A percentile compares a stretch with the other conserved stretches of the same genome.
phyloP scores from a whole-genome alignment of 306 rosid genomes.

The Ammopiptanthus mongolicus region DNA sequence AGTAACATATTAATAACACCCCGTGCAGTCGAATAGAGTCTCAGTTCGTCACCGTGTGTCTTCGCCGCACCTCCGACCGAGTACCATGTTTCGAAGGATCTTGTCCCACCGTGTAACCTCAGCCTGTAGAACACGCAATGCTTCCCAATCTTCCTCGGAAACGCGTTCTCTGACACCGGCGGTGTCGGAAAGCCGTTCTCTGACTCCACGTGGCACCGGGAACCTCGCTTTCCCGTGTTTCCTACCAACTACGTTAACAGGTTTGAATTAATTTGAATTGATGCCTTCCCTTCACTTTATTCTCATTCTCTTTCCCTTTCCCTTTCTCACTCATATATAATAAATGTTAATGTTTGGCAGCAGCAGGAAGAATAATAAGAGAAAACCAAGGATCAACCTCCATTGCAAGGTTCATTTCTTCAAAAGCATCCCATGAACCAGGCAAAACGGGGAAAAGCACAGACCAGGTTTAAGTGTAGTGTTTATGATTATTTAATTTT shows the following conservation, averaged over 20 bases:
- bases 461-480: constrained; percentile 34
- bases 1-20: neutral
- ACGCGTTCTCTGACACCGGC: neutral
- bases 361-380: too few relatives aligned
- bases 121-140: neutral
- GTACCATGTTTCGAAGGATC: neutral
- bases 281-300: neutral
- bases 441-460: constrained; percentile 2
- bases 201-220: neutral
- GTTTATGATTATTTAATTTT: neutral
- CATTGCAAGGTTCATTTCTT: constrained; percentile 43
- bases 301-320: neutral
- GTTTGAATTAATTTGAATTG: neutral
- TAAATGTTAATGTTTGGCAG: neutral
- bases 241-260: neutral
- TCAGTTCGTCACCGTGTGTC: neutral
- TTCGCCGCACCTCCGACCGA: neutral
- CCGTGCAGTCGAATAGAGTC: neutral
- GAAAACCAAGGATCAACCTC: constrained; percentile 31
- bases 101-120: neutral
- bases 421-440: constrained; percentile 44
- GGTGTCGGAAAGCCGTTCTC: neutral
- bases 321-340: neutral
- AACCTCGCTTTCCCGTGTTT: neutral
- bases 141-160: neutral